Evolutionary conservation across 768 basidiomycete genomes (phyloP).

Genomic region (Boletus subcaerulescens): DNA sequence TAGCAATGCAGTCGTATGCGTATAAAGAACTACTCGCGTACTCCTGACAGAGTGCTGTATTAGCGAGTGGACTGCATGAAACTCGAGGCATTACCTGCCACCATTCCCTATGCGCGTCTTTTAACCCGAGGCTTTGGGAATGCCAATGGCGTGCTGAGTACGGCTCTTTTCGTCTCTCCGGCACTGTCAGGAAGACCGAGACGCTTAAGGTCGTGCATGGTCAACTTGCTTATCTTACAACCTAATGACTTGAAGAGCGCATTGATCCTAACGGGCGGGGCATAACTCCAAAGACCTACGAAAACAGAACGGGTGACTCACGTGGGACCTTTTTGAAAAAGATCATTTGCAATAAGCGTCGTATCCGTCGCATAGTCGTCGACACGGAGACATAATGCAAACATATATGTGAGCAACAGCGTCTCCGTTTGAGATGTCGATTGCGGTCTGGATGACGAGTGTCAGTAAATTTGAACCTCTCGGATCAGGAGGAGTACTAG

Average conservation of each 20-base stretch:
- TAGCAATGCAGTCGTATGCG: neutral
- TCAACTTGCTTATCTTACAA: constrained; percentile 63
- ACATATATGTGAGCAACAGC: constrained; percentile 71
- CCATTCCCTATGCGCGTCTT: constrained; percentile 26
- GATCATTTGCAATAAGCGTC: constrained; percentile 64
- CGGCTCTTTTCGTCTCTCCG: constrained; percentile 65
- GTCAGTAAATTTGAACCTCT: neutral
- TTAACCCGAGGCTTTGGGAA: constrained; percentile 67
- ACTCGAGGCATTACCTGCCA: neutral
- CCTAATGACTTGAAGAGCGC: constrained; percentile 77
- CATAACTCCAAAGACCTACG: constrained; percentile 1
- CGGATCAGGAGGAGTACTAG: constrained; percentile 33
- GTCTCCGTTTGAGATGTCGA: constrained; percentile 70
- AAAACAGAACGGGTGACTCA: constrained; percentile 37
- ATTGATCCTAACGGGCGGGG: constrained; percentile 44
- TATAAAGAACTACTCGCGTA: neutral
- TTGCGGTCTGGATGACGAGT: constrained; percentile 33
- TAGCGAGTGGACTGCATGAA: neutral
- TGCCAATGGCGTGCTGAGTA: constrained; percentile 69
- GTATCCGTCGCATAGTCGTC: constrained; percentile 78
- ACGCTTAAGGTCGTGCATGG: constrained; percentile 60
- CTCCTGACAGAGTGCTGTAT: neutral
- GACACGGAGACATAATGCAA: constrained; percentile 74
- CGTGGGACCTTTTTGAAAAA: constrained; percentile 63
- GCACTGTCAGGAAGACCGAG: constrained; percentile 65